These are phyloP conservation scores for Sophora flavescens DNA, from an alignment of 306 rosid genomes.

Conservation along the genomic window DNA sequence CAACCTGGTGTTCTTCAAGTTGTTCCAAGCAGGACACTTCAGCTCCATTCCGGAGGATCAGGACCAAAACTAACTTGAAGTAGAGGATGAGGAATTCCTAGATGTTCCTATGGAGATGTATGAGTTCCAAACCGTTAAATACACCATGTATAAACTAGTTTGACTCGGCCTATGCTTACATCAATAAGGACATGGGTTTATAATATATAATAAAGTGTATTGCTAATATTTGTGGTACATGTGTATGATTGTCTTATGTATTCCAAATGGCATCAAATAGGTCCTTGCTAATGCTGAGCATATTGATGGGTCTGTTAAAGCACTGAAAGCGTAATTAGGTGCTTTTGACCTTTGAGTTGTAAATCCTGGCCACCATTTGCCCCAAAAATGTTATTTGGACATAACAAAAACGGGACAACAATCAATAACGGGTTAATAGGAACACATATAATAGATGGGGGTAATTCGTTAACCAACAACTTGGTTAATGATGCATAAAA, in stretches of 20 bases:
- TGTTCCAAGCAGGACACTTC: slow-evolving; percentile 70
- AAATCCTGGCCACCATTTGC: not conserved
- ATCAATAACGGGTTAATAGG: too few species aligned
- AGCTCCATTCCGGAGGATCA: slow-evolving; percentile 73
- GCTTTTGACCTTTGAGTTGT: slow-evolving; percentile 3
- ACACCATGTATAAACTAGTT: slow-evolving; percentile 42
- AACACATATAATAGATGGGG: too few species aligned
- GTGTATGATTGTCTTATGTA: not conserved
- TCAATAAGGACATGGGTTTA: slow-evolving; percentile 26
- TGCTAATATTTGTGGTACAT: slow-evolving; percentile 12
- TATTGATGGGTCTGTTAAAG: not conserved
- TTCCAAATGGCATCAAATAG: not conserved
- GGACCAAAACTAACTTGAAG: slow-evolving; percentile 49
- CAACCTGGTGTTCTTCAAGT: slow-evolving; percentile 98
- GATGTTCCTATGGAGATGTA: slow-evolving; percentile 7
- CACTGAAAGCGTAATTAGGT: not conserved
- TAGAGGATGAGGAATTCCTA: slow-evolving; percentile 31
- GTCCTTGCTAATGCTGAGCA: not conserved
- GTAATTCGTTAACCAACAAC: too few species aligned
- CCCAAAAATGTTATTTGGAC: too few species aligned
- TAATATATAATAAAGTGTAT: not conserved
- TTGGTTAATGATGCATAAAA: too few species aligned
- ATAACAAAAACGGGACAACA: too few species aligned
- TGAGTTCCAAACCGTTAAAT: slow-evolving; percentile 10
- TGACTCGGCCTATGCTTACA: slow-evolving; percentile 22